Evolutionary conservation across 1,139 yeast species (phyloP), one percentile per base, ranked within the genome.

Genomic region (Starmera stellimalicola): DNA sequence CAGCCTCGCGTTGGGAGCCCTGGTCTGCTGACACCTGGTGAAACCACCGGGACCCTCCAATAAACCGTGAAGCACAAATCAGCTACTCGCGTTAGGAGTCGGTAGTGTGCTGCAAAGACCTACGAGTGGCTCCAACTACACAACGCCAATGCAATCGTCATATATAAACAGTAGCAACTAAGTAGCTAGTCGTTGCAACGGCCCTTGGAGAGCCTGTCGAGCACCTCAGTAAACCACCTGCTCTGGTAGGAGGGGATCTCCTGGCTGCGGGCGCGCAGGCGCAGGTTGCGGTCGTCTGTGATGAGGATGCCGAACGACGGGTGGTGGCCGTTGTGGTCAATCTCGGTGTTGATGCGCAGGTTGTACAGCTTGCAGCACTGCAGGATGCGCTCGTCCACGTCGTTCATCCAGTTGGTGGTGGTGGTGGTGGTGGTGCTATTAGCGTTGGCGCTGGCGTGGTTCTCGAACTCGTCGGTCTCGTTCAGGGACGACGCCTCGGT

Each of bases 231-330:
- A 38, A 77, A 61, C 81, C 82, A 76, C 42, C 68, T 65, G 44
- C 79, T 73, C 41, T 73, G 76, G 53, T 66, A 72, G 35, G 75
- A 66, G 9, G 68, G 63, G 31, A 78, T 66, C 1, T 75, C 77
- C 30, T 73, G 67, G 10, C 77, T 65, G 46, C 73, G 70, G 3
- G 85, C 79, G 43, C 83, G 68, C 31, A 75, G 56, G 41, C 81
- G 62, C 83, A 80, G 76, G 43, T 76, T 79, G 37, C 78, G 62
- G 52, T 81, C 91, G 52, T 80, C 91, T 5, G 87, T 77, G 27
- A 81, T 70, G 33, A 81, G 57, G 18, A 78, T 66, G 46, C 79
- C 73, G 49, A 26, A 33, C 12, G 8, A 17, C 22, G 29, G 11
- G n/a, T 10, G 16, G 17, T 27, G 58, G 56, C 12, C 31, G 55